Evolutionary conservation across 176 grass and related monocot genomes (phyloP).

Genomic region (Tuctoria greenei): DNA sequence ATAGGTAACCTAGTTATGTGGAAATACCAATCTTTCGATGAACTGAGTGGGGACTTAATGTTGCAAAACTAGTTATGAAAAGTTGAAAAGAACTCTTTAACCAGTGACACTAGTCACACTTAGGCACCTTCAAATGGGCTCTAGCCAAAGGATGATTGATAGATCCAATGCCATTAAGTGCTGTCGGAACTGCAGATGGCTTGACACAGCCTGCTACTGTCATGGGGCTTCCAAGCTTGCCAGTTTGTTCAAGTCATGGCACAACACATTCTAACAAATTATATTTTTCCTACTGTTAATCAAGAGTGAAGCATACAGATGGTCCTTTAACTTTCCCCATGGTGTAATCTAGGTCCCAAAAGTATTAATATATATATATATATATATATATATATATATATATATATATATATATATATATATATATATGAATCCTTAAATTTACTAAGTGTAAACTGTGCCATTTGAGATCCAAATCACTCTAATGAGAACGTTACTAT

Average conservation of each 20-base stretch:
- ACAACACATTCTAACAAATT: neutral
- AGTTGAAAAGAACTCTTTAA: neutral
- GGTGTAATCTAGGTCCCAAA: too few species aligned
- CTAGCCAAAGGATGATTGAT: neutral
- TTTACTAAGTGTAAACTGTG: neutral
- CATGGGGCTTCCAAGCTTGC: neutral
- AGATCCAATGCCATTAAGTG: neutral
- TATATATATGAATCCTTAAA: neutral
- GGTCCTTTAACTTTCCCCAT: neutral
- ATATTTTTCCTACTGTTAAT: neutral
- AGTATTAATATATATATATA: too few species aligned
- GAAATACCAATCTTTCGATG: neutral
- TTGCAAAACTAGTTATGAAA: slow-evolving; percentile 3
- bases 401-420: too few species aligned
- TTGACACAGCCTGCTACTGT: slow-evolving; percentile 6
- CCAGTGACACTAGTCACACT: neutral
- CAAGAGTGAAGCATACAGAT: neutral
- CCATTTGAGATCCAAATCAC: neutral
- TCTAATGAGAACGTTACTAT: neutral
- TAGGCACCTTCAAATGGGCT: neutral
- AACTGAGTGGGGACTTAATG: neutral
- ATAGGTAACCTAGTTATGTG: neutral
- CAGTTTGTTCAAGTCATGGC: neutral
- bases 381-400: too few species aligned
- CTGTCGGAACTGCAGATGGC: slow-evolving; percentile 10